Evolutionary conservation across 768 basidiomycete genomes (phyloP).

Genomic region (Suillus ampliporus): DNA sequence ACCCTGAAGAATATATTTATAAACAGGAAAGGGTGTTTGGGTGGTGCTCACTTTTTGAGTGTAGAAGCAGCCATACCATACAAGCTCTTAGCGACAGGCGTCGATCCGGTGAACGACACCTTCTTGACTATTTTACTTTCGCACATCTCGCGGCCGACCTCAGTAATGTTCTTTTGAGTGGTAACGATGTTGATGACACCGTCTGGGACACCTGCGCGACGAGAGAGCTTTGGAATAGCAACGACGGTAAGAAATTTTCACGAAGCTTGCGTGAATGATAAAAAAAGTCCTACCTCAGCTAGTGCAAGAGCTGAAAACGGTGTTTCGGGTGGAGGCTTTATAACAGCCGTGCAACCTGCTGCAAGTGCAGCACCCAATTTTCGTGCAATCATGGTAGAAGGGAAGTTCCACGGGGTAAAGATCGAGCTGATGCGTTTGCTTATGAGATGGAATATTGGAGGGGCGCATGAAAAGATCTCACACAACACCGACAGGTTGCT

Average conservation of each 20-base stretch:
- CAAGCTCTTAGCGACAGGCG: conserved; percentile 76
- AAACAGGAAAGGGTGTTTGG: conserved; percentile 4
- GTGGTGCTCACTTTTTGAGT: conserved; percentile 71
- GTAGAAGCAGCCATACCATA: conserved; percentile 77
- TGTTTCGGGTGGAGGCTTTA: conserved; percentile 95
- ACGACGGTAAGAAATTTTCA: neutral
- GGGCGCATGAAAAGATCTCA: conserved; percentile 30
- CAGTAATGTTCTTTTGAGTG: conserved; percentile 80
- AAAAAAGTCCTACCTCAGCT: conserved; percentile 66
- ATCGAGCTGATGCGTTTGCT: conserved; percentile 58
- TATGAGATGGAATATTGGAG: conserved; percentile 9
- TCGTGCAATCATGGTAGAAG: conserved; percentile 93
- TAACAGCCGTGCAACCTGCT: conserved; percentile 94
- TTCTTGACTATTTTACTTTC: conserved; percentile 87
- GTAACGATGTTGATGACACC: conserved; percentile 96
- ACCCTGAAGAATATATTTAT: conserved; percentile 40
- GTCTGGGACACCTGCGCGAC: conserved; percentile 90
- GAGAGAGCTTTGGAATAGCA: conserved; percentile 59
- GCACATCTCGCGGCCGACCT: conserved; percentile 95
- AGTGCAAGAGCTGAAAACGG: conserved; percentile 93
- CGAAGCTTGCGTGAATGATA: neutral
- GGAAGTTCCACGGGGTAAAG: conserved; percentile 92
- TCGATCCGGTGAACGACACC: conserved; percentile 91
- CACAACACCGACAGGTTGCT: conserved; percentile 84
- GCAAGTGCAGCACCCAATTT: conserved; percentile 90